A percentile compares a stretch with the other conserved stretches of the same genome.
These are phyloP conservation scores for Tetradesmus obliquus DNA, from an alignment of 139 green algal species.

Conservation along the genomic window DNA sequence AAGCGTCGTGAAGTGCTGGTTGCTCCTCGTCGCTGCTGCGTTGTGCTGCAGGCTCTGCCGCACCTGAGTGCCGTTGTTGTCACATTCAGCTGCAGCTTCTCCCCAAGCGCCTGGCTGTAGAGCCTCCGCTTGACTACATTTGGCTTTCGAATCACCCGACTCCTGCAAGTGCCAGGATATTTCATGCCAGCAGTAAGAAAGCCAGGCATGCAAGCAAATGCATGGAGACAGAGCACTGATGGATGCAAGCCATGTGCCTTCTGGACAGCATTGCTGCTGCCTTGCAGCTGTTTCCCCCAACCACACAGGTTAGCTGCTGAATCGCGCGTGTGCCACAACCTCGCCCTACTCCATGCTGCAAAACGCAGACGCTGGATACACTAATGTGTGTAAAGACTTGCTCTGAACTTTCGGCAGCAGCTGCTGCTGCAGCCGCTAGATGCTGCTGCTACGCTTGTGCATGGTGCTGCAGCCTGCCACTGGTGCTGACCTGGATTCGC, in stretches of 20 bases:
- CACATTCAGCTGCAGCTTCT: slow-evolving; percentile 74
- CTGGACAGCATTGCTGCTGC: no score
- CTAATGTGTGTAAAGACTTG: no score
- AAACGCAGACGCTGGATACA: no score
- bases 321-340: no score
- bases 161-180: slow-evolving; percentile 57
- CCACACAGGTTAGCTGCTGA: no score
- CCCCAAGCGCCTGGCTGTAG: slow-evolving; percentile 78
- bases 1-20: no score
- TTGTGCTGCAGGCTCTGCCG: not conserved
- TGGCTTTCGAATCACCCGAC: slow-evolving; percentile 78
- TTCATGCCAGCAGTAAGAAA: not conserved
- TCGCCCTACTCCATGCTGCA: no score
- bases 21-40: not conserved
- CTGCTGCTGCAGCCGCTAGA: not conserved
- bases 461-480: no score
- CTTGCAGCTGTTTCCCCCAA: no score
- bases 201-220: not conserved
- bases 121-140: slow-evolving; percentile 84
- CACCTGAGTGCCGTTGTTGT: slow-evolving; percentile 83
- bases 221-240: not conserved
- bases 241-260: not conserved
- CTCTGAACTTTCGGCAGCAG: not conserved
- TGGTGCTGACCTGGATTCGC: no score
- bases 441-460: not conserved